Evolutionary conservation across 1,284 basidiomycete species (phyloP).

Genomic region (Schizophyllum amplum): DNA sequence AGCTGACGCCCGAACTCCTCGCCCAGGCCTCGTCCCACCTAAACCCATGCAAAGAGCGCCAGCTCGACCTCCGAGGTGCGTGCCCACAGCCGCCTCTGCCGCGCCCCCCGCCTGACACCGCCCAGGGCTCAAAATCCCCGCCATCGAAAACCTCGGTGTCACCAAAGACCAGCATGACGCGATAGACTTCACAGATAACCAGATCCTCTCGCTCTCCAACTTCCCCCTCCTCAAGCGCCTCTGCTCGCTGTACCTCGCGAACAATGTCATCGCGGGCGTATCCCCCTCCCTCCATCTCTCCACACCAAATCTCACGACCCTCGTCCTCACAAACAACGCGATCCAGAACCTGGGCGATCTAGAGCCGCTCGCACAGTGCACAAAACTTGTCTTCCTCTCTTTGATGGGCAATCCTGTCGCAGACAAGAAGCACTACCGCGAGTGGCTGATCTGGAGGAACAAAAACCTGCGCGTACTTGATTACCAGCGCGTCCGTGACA

Average conservation of each 20-base stretch:
- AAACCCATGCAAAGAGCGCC: constrained; percentile 89
- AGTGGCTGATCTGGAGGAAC: constrained; percentile 85
- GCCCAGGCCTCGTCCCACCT: constrained; percentile 70
- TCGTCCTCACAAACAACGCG: constrained; percentile 76
- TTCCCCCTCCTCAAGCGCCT: constrained; percentile 78
- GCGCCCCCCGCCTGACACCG: constrained; percentile 22
- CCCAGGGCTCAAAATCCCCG: constrained; percentile 91
- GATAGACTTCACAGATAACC: constrained; percentile 96
- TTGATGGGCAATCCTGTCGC: constrained; percentile 88
- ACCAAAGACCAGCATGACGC: constrained; percentile 92
- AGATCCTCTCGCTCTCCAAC: constrained; percentile 83
- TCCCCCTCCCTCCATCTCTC: constrained; percentile 76
- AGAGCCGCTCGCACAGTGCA: constrained; percentile 76
- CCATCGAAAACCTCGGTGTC: constrained; percentile 98
- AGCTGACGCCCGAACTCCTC: constrained; percentile 89
- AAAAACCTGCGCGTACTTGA: constrained; percentile 88
- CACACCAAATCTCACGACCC: constrained; percentile 75
- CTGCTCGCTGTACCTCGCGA: constrained; percentile 74
- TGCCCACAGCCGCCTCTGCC: constrained; percentile 13
- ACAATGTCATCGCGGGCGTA: constrained; percentile 82
- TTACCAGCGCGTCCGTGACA: constrained; percentile 93
- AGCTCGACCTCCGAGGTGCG: constrained; percentile 90
- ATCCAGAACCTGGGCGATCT: constrained; percentile 75
- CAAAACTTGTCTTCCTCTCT: constrained; percentile 73
- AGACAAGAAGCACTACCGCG: constrained; percentile 94